Percentiles rank a stretch among this genome's conserved stretches.
phyloP scores from a whole-genome alignment of 1,284 basidiomycete species.

The Puccinia novopanici region DNA sequence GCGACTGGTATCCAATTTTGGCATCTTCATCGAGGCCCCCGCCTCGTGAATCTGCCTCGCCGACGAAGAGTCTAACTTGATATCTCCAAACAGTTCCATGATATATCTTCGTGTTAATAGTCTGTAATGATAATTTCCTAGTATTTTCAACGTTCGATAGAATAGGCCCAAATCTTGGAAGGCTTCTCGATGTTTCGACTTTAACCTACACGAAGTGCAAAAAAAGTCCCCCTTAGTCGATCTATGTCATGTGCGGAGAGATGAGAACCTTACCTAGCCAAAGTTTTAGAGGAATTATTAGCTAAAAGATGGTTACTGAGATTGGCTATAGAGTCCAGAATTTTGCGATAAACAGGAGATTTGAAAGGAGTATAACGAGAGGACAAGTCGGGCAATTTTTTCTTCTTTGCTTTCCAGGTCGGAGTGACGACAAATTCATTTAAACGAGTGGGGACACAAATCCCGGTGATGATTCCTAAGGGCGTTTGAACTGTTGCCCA shows the following conservation, averaged over 20 bases:
- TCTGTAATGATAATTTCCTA: slow-evolving; percentile 84
- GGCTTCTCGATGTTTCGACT: slow-evolving; percentile 67
- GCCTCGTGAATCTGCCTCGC: slow-evolving; percentile 22
- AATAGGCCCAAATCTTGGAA: slow-evolving; percentile 78
- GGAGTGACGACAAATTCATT: slow-evolving; percentile 78
- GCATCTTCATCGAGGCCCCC: slow-evolving; percentile 27
- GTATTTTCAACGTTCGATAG: slow-evolving; percentile 78
- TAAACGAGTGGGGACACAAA: slow-evolving; percentile 83
- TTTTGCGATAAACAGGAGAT: slow-evolving; percentile 75
- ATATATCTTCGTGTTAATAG: slow-evolving; percentile 87
- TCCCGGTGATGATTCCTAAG: slow-evolving; percentile 80
- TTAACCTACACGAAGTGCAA: slow-evolving; percentile 66
- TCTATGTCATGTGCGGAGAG: slow-evolving; percentile 45
- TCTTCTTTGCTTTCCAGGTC: slow-evolving; percentile 68
- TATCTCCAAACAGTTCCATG: slow-evolving; percentile 73
- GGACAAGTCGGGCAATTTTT: slow-evolving; percentile 60
- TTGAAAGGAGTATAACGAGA: slow-evolving; percentile 66
- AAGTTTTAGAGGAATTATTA: slow-evolving; percentile 62
- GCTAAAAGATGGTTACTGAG: slow-evolving; percentile 94
- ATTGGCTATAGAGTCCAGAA: slow-evolving; percentile 86
- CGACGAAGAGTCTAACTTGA: slow-evolving; percentile 30
- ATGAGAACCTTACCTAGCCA: slow-evolving; percentile 53
- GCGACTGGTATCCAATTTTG: slow-evolving; percentile 22
- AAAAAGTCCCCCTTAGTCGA: not conserved
- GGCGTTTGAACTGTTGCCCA: slow-evolving; percentile 90